Evolutionary conservation across 768 basidiomycete species (phyloP), one percentile per base, ranked within the genome.

Genomic region (Rhizopogon rudus): DNA sequence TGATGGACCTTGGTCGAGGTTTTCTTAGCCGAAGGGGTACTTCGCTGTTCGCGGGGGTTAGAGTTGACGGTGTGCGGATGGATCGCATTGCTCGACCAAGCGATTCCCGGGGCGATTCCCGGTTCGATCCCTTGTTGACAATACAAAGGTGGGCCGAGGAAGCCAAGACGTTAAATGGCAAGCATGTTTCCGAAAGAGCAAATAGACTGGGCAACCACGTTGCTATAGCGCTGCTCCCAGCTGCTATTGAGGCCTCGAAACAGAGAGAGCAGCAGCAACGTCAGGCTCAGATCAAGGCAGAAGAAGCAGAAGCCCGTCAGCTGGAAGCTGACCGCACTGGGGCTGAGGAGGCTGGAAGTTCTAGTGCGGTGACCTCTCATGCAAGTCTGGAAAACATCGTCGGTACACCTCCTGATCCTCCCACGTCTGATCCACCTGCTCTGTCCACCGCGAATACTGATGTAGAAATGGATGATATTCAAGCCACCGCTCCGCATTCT

Each of bases 111-210:
- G 31, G 62, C 13, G 69, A 70, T 37, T 46, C 57, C 0, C 69
- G 61, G 44, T 86, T 93, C 48, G 85, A 89, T 33, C 92, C 93
- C 1, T 72, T 91, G 53, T 76, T 89, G 9, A 96, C 94, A 1
- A 66, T 86, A 31, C 89, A 92, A 63, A 82, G 95, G 55, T 98
- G 95, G 95, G 74, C 81, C 1, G 93, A 96, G 65, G 94, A 96
- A 68, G 84, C 82, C 57, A 91, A 88, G 64, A 84, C 91, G 33
- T 72, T 91, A 22, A 86, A 93, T 55, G 87, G 89, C 14, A 84
- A 84, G 59, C 87, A 88, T 56, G 81, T 86, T 8, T 69, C 78
- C 10, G 85, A 89, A 55, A 81, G 92, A 17, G 76, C 83, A 17
- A 75, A 70, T 22, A 89, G 83, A 61, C 65, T 97, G 13, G 74